Percentiles rank a stretch among this genome's conserved stretches.
These are phyloP conservation scores for Hypoxylon sp. DNA, from an alignment of 2,329 filamentous ascomycete species.

Conservation along the genomic window DNA sequence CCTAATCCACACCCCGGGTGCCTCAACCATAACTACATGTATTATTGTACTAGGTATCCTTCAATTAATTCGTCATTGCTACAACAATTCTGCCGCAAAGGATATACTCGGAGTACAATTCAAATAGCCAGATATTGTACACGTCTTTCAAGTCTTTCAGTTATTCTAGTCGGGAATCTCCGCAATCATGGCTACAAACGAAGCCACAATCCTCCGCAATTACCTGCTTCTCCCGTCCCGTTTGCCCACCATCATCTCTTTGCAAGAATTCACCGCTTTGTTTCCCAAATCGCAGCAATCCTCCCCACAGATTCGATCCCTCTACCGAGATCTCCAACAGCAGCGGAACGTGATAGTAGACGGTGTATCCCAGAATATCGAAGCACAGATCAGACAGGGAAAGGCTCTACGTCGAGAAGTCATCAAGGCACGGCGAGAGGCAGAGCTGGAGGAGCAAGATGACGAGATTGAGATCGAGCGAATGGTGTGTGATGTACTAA, in stretches of 20 bases:
- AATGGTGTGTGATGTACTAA: slow-evolving; percentile 58
- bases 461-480: slow-evolving; percentile 71
- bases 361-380: slow-evolving; percentile 70
- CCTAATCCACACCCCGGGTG: slow-evolving; percentile 16
- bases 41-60: too few relatives aligned
- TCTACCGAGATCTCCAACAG: slow-evolving; percentile 83
- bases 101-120: too few relatives aligned
- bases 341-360: slow-evolving; percentile 76
- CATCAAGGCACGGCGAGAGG: slow-evolving; percentile 59
- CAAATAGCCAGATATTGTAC: too few relatives aligned
- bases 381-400: slow-evolving; percentile 69
- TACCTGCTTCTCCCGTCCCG: slow-evolving; percentile 82
- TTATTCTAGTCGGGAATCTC: too few relatives aligned
- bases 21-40: too few relatives aligned
- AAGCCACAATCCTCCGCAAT: slow-evolving; percentile 76
- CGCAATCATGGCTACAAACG: slow-evolving; percentile 72
- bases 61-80: too few relatives aligned
- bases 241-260: slow-evolving; percentile 75
- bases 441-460: slow-evolving; percentile 65
- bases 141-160: too few relatives aligned
- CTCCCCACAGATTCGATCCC: slow-evolving; percentile 71
- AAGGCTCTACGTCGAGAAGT: slow-evolving; percentile 66
- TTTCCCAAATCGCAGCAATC: slow-evolving; percentile 74
- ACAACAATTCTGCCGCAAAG: slow-evolving; percentile 7
- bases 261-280: slow-evolving; percentile 77